Evolutionary conservation across 1,284 basidiomycete genomes (phyloP).

Genomic region (Ganoderma sinense): DNA sequence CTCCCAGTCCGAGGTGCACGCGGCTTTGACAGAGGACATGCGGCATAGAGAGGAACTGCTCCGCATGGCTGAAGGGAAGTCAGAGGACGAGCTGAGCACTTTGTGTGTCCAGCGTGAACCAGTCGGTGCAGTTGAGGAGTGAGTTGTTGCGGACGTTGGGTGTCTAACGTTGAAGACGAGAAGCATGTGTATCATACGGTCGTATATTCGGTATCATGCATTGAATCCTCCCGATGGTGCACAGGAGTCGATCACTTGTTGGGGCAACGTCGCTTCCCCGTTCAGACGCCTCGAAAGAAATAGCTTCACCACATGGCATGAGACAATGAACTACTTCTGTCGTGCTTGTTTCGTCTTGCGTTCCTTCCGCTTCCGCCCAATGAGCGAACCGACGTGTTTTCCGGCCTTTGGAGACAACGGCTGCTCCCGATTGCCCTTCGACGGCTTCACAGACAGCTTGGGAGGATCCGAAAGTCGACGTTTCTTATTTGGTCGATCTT

Average conservation of each 20-base stretch:
- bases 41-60: not conserved
- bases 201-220: too few species aligned
- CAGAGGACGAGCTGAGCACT: not conserved
- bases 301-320: not conserved
- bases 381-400: constrained; percentile 40
- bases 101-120: not conserved
- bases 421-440: constrained; percentile 19
- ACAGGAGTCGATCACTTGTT: too few species aligned
- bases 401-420: constrained; percentile 10
- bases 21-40: not conserved
- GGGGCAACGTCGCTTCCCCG: too few species aligned
- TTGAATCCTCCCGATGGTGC: too few species aligned
- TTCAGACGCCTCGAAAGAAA: too few species aligned
- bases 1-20: not conserved
- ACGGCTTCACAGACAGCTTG: constrained; percentile 20
- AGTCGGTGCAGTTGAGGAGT: not conserved
- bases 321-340: constrained; percentile 17
- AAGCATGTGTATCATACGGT: not conserved
- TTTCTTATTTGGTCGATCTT: constrained; percentile 39
- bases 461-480: constrained; percentile 34
- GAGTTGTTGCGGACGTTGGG: not conserved
- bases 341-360: constrained; percentile 36
- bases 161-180: not conserved
- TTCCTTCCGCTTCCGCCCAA: constrained; percentile 45
- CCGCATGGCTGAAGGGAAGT: not conserved